phyloP scores from a whole-genome alignment of 805 yeast species.

The Tetrapisispora fleetii region DNA sequence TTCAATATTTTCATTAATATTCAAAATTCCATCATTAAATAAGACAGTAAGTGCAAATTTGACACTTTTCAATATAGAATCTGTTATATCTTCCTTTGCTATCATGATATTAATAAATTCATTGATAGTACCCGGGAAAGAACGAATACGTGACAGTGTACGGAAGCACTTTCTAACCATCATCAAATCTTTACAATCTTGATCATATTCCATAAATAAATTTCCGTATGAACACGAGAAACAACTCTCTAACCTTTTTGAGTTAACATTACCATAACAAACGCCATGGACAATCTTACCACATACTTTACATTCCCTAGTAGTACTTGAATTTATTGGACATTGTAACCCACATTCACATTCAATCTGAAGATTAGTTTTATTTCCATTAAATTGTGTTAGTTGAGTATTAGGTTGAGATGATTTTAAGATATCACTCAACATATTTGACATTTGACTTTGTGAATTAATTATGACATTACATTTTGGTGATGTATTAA shows the following conservation, averaged over 20 bases:
- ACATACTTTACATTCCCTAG: conserved; percentile 27
- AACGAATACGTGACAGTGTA: conserved; percentile 13
- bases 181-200: conserved; percentile 25
- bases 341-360: conserved; percentile 27
- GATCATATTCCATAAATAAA: conserved; percentile 10
- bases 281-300: conserved; percentile 24
- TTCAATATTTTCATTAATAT: conserved; percentile 1
- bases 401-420: conserved; percentile 18
- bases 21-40: conserved; percentile 12
- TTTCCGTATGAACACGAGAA: conserved; percentile 20
- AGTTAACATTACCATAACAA: conserved; percentile 27
- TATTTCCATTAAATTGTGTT: conserved; percentile 22
- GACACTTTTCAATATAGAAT: conserved; percentile 8
- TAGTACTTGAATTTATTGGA: conserved; percentile 7
- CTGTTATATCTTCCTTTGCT: conserved; percentile 8
- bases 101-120: conserved; percentile 9
- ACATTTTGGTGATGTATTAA: background rate
- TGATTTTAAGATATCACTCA: conserved; percentile 23
- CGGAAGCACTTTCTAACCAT: conserved; percentile 30
- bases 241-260: conserved; percentile 16
- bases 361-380: conserved; percentile 2
- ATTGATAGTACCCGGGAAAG: conserved; percentile 14
- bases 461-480: conserved; percentile 1
- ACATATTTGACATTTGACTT: conserved; percentile 29
- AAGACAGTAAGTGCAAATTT: conserved; percentile 11